Percentiles rank a stretch among this genome's conserved stretches.
Evolutionary conservation across 768 basidiomycete genomes (phyloP).

Genomic region (Boletus rubroflammeus): DNA sequence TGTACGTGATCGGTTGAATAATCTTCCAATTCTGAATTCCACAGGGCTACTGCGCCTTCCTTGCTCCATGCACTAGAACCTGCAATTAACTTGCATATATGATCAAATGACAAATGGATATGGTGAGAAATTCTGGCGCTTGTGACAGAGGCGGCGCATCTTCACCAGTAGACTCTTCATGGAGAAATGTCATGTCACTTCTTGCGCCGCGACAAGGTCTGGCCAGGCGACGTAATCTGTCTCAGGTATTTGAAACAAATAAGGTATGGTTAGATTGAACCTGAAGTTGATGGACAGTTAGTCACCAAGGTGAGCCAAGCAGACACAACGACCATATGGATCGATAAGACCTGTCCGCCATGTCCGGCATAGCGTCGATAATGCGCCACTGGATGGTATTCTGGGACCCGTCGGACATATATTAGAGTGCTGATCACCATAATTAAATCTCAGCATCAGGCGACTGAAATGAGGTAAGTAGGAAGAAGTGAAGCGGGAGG

Average conservation of each 20-base stretch:
- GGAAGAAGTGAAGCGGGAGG: background rate
- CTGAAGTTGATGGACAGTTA: background rate
- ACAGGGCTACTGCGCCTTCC: background rate
- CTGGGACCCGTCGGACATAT: background rate
- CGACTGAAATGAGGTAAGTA: constrained; percentile 8
- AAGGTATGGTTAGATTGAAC: constrained; percentile 4
- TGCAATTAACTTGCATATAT: background rate
- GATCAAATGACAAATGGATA: background rate
- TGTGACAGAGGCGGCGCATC: background rate
- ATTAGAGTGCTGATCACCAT: constrained; percentile 6
- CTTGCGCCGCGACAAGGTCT: background rate
- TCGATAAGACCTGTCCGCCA: constrained; percentile 14
- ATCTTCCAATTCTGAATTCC: background rate
- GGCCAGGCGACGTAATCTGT: background rate
- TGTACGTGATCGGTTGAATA: constrained; percentile 16
- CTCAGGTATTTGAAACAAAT: constrained; percentile 1
- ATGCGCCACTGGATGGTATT: background rate
- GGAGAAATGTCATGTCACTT: constrained; percentile 1
- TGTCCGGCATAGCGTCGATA: constrained; percentile 2
- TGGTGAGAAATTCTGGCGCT: background rate
- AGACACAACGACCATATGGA: background rate
- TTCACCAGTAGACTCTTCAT: background rate
- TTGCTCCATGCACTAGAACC: background rate
- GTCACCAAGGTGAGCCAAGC: background rate
- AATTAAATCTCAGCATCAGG: background rate